Base-by-base conservation (phyloP, 768 basidiomycete species). In the Podaxis sp. region DNA sequence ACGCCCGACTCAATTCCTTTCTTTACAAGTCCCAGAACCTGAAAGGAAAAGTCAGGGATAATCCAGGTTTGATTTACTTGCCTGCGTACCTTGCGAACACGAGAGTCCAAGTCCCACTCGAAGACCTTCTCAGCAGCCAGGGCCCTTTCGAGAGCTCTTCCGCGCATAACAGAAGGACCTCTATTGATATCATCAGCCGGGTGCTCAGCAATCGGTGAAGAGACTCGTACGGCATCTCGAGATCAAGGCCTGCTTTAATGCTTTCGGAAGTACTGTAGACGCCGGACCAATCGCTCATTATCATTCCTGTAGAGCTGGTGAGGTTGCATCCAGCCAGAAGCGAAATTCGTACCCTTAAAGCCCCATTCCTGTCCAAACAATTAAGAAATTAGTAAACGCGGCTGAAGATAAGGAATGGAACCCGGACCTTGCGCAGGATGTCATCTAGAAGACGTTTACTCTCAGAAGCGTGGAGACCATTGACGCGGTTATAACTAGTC, bases 231-330 rank as follows among this genome's bases (percentile, higher is more conserved):
- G 83, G 84, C 84, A 85, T 86, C 67, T 89, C 87, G 21, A 88
- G 72, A 65, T 88, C 84, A 14, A 88, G 69, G 0, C 86, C 86
- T 9, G 87, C 86, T 61, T 83, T 83, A 67, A 88, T 81, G 59
- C 78, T 76, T 57, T 76, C 76, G 0, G 74, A 66, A 6, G 79
- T 80, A 59, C 76, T 78, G 64, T 82, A 83, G 3, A 76, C 72
- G 6, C 82, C 82, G 50, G 69, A 79, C 86, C 79, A 80, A 65
- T 88, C 86, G 57, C 82, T 84, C 79, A 87, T 87, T 46, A 86
- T 71, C 66, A 84, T 64, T 0, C 82, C 75, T 76, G 59, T n/a
- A 10, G 37, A 9, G 10, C 38, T 18, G 14, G 14, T 44, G 32
- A 36, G 32, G 14, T 55, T 0, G 3, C 14, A 38, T 28, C 25